Percentiles rank a stretch among this genome's conserved stretches.
These are phyloP conservation scores for Ustanciosporium gigantosporum DNA, from an alignment of 1,284 basidiomycete genomes.

Conservation along the genomic window DNA sequence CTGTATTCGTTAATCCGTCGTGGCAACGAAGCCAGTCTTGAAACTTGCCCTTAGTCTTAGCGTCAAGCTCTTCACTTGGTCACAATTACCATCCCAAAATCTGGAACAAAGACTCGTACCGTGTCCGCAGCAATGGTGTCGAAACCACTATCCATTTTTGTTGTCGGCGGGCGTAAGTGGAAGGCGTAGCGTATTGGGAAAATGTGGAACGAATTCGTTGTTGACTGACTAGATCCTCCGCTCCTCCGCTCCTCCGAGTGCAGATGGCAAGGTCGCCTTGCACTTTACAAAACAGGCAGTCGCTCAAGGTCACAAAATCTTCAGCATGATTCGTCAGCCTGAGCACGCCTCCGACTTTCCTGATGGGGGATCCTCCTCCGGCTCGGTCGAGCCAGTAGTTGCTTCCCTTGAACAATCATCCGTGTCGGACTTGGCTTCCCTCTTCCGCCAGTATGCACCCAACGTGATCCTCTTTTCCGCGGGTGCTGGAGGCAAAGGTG, in stretches of 20 bases:
- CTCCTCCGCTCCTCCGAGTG: no score
- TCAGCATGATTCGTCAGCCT: conserved; percentile 41
- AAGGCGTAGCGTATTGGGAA: no score
- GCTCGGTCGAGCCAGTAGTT: conserved; percentile 65
- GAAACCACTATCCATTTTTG: conserved; percentile 34
- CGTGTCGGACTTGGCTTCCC: conserved; percentile 65
- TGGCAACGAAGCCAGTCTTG: no score
- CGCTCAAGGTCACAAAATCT: conserved; percentile 35
- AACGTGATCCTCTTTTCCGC: conserved; percentile 71
- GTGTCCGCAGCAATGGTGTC: neutral
- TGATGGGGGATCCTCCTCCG: conserved; percentile 6
- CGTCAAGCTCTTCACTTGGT: no score
- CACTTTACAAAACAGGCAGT: conserved; percentile 41
- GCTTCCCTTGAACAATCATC: conserved; percentile 70
- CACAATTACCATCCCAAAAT: no score
- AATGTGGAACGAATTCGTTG: no score
- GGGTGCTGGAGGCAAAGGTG: conserved; percentile 72
- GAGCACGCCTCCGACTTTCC: conserved; percentile 44
- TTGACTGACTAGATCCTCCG: no score
- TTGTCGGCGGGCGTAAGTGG: conserved; percentile 33
- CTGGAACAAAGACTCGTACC: no score
- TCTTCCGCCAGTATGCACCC: conserved; percentile 66
- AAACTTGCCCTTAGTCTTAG: no score
- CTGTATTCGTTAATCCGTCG: no score
- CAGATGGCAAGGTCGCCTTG: conserved; percentile 47